Evolutionary conservation across 768 basidiomycete genomes (phyloP), one percentile per base, ranked within the genome.

Genomic region (Boletales sp.): DNA sequence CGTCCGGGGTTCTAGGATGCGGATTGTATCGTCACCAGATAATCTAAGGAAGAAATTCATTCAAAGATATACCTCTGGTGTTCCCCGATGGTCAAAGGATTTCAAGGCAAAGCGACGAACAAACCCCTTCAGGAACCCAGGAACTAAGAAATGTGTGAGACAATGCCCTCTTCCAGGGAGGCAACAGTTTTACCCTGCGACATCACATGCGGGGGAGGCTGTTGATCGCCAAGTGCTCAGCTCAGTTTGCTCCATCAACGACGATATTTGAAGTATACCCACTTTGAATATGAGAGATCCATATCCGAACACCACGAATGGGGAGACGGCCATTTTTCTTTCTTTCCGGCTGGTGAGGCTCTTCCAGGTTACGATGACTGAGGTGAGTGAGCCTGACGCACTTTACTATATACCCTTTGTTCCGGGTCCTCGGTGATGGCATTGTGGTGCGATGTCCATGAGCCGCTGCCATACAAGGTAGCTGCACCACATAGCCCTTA

Each of bases 231-330:
- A 21, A 7, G 12, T 15, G 15, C 12, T 9, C 13, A 15, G 18
- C 15, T 12, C 18, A 4, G 7, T 45, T 4, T 12, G 28, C 5
- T 28, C 25, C n/a, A 3, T 15, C 8, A 9, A 8, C 25, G 25
- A 28, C 25, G 25, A 28, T 28, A 28, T 5, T 28, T 34, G 19
- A n/a, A 13, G 35, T 19, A 19, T 28, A 43, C 44, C 3, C n/a
- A 44, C 92, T 79, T 92, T 94, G 79, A 88, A 95, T 49, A 95
- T 94, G 36, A 96, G 76, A 8, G 90, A 93, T 10, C 93, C 93
- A 58, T 96, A 96, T 30, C 92, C 92, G 58, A 95, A 96, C 10
- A 95, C 87, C 45, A 89, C 74, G 64, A 85, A 93, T n/a, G 71
- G 68, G 51, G 31, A 28, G 25, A 28, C 30, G 0, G 14, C 13